Evolutionary conservation across 805 yeast genomes (phyloP), one percentile per base, ranked within the genome.

Genomic region (Barnettozyma sp.): DNA sequence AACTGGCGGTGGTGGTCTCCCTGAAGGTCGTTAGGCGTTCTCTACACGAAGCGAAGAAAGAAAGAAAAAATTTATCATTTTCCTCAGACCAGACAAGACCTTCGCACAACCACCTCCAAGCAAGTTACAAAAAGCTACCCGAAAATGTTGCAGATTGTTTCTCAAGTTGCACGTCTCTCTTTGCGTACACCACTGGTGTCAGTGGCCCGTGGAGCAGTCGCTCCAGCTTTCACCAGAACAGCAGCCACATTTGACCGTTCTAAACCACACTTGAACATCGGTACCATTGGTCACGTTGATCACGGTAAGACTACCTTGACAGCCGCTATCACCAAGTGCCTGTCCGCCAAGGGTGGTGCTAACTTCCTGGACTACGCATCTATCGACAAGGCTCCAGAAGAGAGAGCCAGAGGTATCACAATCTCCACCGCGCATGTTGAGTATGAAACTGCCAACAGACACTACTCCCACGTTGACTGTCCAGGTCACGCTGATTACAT

Each of bases 401-500:
- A 92, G 73, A 83, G 95, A 71, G 97, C 95, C 40, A 86, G 98
- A 74, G 98, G 98, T 78, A 90, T 90, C 66, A 90, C 98, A 46
- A 90, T 90, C 60, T 85, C 96, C 40, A 82, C 96, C 49, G 97
- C 97, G 38, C 97, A 90, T 63, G 97, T 88, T 56, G 97, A 90
- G 68, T 90, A 88, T 68, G 94, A 86, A 66, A 90, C 97, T 45
- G 86, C 69, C 21, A 84, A 82, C 62, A 82, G 97, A 68, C 97
- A 90, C 66, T 88, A 88, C 59, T 90, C 97, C 53, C 97, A 88
- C 64, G 95, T 88, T 51, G 97, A 88, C 73, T 86, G 95, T 63
- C 97, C 97, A 38, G 97, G 97, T 58, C 97, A 90, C 76, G 92
- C 94, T 48, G 97, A 90, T 74, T 90, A 88, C 69, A 90, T 90